Percentiles rank a stretch among this genome's conserved stretches.
Conservation (phyloP, 2,329 filamentous ascomycete genomes). For the Tolypocladium sp. region DNA sequence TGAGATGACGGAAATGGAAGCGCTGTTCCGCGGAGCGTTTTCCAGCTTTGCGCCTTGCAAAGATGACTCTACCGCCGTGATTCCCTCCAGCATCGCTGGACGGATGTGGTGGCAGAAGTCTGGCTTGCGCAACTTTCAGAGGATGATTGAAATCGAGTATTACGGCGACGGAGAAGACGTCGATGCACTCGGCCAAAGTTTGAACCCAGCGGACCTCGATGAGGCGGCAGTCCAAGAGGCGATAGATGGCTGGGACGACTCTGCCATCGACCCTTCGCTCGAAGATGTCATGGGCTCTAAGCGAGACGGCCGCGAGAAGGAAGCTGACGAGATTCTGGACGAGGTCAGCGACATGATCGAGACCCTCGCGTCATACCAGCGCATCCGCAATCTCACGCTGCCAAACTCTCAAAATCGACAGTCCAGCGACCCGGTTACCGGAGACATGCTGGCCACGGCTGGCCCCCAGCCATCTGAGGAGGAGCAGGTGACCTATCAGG, state of each 20-base stretch:
- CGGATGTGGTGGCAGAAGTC: slow-evolving; percentile 70
- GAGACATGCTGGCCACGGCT: slow-evolving; percentile 59
- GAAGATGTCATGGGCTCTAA: slow-evolving; percentile 42
- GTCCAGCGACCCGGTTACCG: slow-evolving; percentile 52
- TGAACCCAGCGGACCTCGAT: slow-evolving; percentile 33
- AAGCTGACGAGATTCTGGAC: slow-evolving; percentile 59
- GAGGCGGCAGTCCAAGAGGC: slow-evolving; percentile 43
- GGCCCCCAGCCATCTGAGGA: slow-evolving; percentile 58
- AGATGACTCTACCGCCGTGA: slow-evolving; percentile 62
- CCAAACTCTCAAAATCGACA: slow-evolving; percentile 54
- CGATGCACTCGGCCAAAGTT: slow-evolving; percentile 21
- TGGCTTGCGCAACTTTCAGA: slow-evolving; percentile 57
- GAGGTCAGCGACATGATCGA: slow-evolving; percentile 70
- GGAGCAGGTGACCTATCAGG: slow-evolving; percentile 55
- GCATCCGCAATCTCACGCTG: slow-evolving; percentile 64
- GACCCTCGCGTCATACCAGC: slow-evolving; percentile 68
- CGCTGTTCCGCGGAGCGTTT: slow-evolving; percentile 67
- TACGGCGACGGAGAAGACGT: slow-evolving; percentile 30
- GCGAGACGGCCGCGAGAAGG: slow-evolving; percentile 52
- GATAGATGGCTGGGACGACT: slow-evolving; percentile 51
- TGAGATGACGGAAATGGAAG: slow-evolving; percentile 60
- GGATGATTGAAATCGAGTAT: slow-evolving; percentile 47
- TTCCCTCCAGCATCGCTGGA: slow-evolving; percentile 58
- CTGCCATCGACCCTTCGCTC: slow-evolving; percentile 47
- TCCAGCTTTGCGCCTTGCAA: slow-evolving; percentile 71